Evolutionary conservation across 352 stramenopile species (phyloP).

Genomic region (Stephanocyclus meneghinianus): DNA sequence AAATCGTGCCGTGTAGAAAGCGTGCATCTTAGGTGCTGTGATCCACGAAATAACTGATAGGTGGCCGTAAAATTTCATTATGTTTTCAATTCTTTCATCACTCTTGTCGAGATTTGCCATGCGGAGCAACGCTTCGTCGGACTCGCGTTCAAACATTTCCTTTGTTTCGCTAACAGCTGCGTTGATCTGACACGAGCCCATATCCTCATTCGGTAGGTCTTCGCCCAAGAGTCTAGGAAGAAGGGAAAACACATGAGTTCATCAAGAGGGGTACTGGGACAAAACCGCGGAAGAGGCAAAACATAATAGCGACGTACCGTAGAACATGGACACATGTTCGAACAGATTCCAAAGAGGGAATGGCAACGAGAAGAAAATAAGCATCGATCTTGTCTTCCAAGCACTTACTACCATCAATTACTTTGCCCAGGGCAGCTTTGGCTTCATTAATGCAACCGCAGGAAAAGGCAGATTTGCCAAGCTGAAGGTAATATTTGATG

Average conservation of each 20-base stretch:
- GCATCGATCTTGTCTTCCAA: constrained; percentile 40
- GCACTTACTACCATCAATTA: constrained; percentile 16
- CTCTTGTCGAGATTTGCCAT: constrained; percentile 18
- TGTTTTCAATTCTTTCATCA: not conserved
- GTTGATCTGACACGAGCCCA: not conserved
- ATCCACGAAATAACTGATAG: not conserved
- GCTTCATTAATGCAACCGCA: not conserved
- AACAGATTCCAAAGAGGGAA: constrained; percentile 1
- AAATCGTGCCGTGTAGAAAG: constrained; percentile 2
- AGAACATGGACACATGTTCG: constrained; percentile 9
- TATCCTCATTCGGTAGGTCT: not conserved
- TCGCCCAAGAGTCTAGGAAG: constrained; percentile 20
- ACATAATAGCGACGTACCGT: not conserved
- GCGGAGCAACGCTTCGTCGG: constrained; percentile 14
- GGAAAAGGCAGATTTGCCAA: not conserved
- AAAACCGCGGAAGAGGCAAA: not conserved
- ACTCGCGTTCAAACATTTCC: constrained; percentile 10
- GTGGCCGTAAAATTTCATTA: constrained; percentile 28
- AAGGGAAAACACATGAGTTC: not conserved
- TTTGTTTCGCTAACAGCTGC: constrained; percentile 4
- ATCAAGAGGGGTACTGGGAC: not conserved
- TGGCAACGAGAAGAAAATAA: constrained; percentile 24
- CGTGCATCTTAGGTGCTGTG: not conserved
- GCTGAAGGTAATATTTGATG: constrained; percentile 1
- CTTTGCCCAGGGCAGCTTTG: constrained; percentile 4